These are phyloP conservation scores for Phytophthora sansomeana DNA, from an alignment of 352 stramenopile species.

Conservation along the genomic window DNA sequence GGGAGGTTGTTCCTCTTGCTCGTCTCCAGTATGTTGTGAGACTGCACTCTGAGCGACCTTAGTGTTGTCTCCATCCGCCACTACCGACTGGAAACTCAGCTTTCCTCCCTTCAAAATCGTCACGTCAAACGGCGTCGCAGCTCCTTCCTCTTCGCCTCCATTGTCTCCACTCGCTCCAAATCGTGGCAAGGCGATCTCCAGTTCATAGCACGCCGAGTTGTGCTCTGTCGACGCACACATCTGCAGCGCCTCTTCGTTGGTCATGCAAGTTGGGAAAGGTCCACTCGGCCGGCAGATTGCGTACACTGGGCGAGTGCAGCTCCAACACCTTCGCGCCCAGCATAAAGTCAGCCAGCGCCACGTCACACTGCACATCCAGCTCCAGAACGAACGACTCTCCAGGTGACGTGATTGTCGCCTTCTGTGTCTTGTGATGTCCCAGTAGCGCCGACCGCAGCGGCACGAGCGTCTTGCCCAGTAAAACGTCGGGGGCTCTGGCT, in stretches of 20 bases:
- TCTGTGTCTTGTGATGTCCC: constrained; percentile 23
- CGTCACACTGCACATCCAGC: constrained; percentile 52
- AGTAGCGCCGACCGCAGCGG: constrained; percentile 47
- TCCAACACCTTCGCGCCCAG: constrained; percentile 52
- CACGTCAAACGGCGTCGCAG: constrained; percentile 22
- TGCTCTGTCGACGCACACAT: constrained; percentile 44
- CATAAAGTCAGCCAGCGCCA: constrained; percentile 57
- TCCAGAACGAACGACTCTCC: constrained; percentile 42
- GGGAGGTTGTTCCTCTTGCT: constrained; percentile 19
- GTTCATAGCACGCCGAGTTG: constrained; percentile 58
- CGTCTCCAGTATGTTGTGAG: neutral
- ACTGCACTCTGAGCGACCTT: neutral
- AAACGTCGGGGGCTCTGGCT: constrained; percentile 37
- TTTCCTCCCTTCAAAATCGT: constrained; percentile 52
- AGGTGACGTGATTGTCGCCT: constrained; percentile 23
- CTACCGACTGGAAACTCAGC: constrained; percentile 44
- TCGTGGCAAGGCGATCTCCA: constrained; percentile 55
- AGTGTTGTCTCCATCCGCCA: neutral
- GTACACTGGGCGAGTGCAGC: constrained; percentile 43
- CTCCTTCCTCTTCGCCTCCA: constrained; percentile 12
- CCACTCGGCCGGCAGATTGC: constrained; percentile 61
- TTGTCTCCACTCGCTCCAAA: constrained; percentile 1
- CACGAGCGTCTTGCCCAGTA: constrained; percentile 48
- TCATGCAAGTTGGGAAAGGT: constrained; percentile 39
- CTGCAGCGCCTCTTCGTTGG: constrained; percentile 59